These are phyloP conservation scores for Camellia granthamiana DNA, from an alignment of 148 eudicot genomes.

Conservation along the genomic window DNA sequence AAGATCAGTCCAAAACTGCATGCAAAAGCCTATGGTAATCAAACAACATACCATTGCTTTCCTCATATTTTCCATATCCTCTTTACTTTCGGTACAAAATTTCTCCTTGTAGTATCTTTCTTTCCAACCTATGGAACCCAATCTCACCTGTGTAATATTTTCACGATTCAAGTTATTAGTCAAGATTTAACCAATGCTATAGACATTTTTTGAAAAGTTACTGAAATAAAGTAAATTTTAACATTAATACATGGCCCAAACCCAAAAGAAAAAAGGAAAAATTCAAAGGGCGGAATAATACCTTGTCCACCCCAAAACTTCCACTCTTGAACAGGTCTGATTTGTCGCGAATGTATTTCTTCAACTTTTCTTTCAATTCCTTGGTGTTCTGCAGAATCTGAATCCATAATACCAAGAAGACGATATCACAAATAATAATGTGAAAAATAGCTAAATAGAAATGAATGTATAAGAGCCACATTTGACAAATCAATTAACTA, in stretches of 20 bases:
- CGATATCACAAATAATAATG: neutral
- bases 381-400: constrained; percentile 31
- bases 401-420: neutral
- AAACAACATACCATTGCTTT: constrained; percentile 26
- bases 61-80: constrained; percentile 22
- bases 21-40: neutral
- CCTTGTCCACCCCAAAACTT: constrained; percentile 27
- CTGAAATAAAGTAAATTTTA: too few species aligned
- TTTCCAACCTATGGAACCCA: constrained; percentile 31
- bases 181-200: neutral
- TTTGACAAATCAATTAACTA: neutral
- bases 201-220: too few species aligned
- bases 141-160: constrained; percentile 25
- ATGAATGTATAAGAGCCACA: too few species aligned
- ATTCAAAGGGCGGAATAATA: neutral
- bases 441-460: too few species aligned
- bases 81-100: constrained; percentile 7
- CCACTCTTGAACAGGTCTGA: constrained; percentile 33
- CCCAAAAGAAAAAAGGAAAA: neutral
- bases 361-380: constrained; percentile 30
- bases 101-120: constrained; percentile 40
- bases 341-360: neutral
- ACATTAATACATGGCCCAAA: too few species aligned
- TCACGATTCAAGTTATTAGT: neutral
- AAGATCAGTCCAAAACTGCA: neutral